Evolutionary conservation across 1,284 basidiomycete species (phyloP).

Genomic region (Tilletia setariae): DNA sequence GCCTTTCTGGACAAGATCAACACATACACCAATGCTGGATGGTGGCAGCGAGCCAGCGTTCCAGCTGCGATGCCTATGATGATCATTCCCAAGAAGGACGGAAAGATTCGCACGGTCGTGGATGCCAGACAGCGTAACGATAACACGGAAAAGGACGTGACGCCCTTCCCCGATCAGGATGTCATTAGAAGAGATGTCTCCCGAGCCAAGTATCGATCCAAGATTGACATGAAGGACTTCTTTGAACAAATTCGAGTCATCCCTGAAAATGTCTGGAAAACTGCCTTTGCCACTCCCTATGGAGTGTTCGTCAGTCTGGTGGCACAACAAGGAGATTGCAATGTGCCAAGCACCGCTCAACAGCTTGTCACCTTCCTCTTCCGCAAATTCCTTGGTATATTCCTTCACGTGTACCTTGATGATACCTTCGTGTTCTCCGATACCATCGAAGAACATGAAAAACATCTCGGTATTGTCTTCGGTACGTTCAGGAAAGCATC

Average conservation of each 20-base stretch:
- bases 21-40: background rate
- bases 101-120: conserved; percentile 55
- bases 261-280: conserved; percentile 55
- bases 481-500: background rate
- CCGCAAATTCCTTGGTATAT: conserved; percentile 41
- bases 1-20: background rate
- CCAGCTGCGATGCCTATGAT: conserved; percentile 10
- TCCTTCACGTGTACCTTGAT: conserved; percentile 54
- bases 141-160: conserved; percentile 55
- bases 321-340: conserved; percentile 55
- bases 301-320: conserved; percentile 34
- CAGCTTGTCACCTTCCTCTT: conserved; percentile 54
- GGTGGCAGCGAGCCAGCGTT: background rate
- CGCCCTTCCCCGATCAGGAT: conserved; percentile 55
- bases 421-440: conserved; percentile 55
- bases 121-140: conserved; percentile 59
- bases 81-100: conserved; percentile 59
- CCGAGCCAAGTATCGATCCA: conserved; percentile 53
- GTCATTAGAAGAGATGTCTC: conserved; percentile 54
- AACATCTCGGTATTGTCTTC: conserved; percentile 33
- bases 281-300: conserved; percentile 24
- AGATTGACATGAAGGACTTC: conserved; percentile 53
- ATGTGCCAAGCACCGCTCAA: conserved; percentile 54
- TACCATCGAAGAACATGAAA: conserved; percentile 47
- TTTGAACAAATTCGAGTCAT: conserved; percentile 55